Evolutionary conservation across 2,329 filamentous ascomycete species (phyloP).

Genomic region (Coniella vitis): DNA sequence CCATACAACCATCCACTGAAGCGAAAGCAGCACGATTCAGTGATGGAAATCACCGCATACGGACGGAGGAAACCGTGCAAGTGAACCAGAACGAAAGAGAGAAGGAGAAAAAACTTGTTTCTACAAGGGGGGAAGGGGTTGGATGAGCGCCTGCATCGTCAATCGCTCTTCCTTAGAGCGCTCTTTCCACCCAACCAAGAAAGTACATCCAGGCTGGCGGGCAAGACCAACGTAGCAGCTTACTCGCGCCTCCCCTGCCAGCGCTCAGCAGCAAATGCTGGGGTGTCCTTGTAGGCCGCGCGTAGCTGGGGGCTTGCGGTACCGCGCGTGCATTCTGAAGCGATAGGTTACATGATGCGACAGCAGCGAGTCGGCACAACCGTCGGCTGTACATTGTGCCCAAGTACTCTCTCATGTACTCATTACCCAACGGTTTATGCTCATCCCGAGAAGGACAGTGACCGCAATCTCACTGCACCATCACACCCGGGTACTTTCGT

Average conservation of each 20-base stretch:
- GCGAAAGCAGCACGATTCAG: too few species aligned
- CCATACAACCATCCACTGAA: too few species aligned
- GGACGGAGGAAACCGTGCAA: background rate
- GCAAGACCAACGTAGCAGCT: background rate
- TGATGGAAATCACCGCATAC: too few species aligned
- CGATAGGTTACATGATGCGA: conserved; percentile 5
- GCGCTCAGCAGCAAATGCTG: conserved; percentile 1
- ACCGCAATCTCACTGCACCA: background rate
- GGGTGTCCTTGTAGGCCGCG: conserved; percentile 13
- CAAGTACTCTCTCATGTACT: background rate
- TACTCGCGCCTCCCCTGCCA: too few species aligned
- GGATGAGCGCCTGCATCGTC: background rate
- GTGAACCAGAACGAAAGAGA: background rate
- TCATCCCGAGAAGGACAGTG: too few species aligned
- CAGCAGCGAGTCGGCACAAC: conserved; percentile 14
- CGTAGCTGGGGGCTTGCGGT: conserved; percentile 8
- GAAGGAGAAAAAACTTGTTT: too few species aligned
- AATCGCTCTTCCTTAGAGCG: background rate
- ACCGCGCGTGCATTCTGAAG: conserved; percentile 1
- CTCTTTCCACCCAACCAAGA: too few species aligned
- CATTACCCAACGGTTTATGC: background rate
- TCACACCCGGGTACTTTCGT: too few species aligned
- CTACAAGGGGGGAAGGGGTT: too few species aligned
- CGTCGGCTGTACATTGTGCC: conserved; percentile 15
- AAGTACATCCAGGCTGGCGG: too few species aligned